Percentiles rank a stretch among this genome's conserved stretches.
Conservation (phyloP, 2,329 filamentous ascomycete species). For the Diaporthe sp. region DNA sequence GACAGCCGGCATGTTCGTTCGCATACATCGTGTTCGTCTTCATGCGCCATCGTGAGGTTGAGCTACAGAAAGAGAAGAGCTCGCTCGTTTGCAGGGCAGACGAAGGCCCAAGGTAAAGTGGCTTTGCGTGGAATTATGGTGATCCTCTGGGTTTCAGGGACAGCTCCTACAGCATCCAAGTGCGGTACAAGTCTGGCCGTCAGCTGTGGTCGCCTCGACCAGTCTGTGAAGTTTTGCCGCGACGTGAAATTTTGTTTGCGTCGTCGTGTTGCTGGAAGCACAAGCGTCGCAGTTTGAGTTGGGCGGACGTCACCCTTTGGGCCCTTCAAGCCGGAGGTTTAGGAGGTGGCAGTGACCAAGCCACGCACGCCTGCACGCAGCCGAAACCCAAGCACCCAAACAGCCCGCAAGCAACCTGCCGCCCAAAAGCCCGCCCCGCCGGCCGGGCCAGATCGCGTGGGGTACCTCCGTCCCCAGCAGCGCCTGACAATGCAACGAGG, state of each 20-base stretch:
- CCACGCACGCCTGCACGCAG: slow-evolving; percentile 18
- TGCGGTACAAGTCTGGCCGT: slow-evolving; percentile 3
- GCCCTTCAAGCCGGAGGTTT: slow-evolving; percentile 15
- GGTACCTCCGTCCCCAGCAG: slow-evolving; percentile 14
- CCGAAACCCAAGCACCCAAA: not conserved
- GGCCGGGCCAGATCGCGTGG: slow-evolving; percentile 31
- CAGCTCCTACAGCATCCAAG: slow-evolving; percentile 10
- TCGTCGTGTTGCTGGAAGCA: not conserved
- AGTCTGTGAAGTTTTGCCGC: not conserved
- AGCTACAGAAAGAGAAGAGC: not conserved
- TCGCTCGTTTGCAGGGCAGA: slow-evolving; percentile 7
- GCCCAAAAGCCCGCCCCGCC: slow-evolving; percentile 15
- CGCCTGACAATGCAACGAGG: slow-evolving; percentile 9
- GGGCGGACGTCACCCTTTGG: slow-evolving; percentile 26
- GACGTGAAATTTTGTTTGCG: slow-evolving; percentile 18
- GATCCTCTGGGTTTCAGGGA: slow-evolving; percentile 26
- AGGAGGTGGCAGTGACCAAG: slow-evolving; percentile 46
- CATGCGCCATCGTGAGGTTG: slow-evolving; percentile 40
- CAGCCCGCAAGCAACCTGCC: not conserved
- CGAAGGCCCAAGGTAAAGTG: not conserved
- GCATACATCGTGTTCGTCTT: slow-evolving; percentile 50
- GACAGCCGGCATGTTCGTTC: not conserved
- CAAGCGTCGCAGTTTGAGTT: slow-evolving; percentile 16
- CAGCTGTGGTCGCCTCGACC: slow-evolving; percentile 16
- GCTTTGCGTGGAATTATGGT: slow-evolving; percentile 18